Evolutionary conservation across 345 rosid genomes (phyloP).

Genomic region (Eucalyptus leucophloia): DNA sequence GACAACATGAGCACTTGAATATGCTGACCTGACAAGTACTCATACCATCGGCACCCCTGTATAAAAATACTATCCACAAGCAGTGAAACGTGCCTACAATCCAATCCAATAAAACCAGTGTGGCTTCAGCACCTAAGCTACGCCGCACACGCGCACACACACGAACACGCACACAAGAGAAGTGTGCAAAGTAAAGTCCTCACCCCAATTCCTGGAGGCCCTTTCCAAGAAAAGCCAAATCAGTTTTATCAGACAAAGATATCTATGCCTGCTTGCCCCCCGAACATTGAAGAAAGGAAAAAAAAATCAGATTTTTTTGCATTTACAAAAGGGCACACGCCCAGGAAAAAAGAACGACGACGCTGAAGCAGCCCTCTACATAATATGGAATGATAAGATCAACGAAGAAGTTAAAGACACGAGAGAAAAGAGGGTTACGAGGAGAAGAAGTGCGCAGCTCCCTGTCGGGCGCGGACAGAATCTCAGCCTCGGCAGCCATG

Average conservation of each 20-base stretch:
- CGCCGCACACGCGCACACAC: background rate
- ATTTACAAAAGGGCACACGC: background rate
- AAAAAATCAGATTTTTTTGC: background rate
- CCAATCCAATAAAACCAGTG: background rate
- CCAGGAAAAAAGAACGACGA: background rate
- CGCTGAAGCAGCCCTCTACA: too few relatives aligned
- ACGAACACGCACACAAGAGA: background rate
- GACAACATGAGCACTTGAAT: background rate
- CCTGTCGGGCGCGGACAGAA: background rate
- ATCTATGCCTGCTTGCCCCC: conserved; percentile 68
- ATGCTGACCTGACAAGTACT: background rate
- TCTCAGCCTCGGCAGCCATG: background rate
- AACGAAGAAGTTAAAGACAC: background rate
- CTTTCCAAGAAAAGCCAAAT: conserved; percentile 49
- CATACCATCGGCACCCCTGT: background rate
- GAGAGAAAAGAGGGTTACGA: background rate
- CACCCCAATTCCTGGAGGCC: conserved; percentile 76
- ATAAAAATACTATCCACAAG: background rate
- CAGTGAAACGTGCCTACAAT: background rate
- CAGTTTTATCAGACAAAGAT: conserved; percentile 78
- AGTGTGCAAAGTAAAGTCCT: background rate
- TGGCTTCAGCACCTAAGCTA: background rate
- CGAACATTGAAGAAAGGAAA: background rate
- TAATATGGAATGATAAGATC: background rate
- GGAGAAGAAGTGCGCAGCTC: background rate